Percentiles rank a stretch among this genome's conserved stretches.
phyloP scores from a whole-genome alignment of 2,329 filamentous ascomycete genomes.

The Fusarium mexicanum region DNA sequence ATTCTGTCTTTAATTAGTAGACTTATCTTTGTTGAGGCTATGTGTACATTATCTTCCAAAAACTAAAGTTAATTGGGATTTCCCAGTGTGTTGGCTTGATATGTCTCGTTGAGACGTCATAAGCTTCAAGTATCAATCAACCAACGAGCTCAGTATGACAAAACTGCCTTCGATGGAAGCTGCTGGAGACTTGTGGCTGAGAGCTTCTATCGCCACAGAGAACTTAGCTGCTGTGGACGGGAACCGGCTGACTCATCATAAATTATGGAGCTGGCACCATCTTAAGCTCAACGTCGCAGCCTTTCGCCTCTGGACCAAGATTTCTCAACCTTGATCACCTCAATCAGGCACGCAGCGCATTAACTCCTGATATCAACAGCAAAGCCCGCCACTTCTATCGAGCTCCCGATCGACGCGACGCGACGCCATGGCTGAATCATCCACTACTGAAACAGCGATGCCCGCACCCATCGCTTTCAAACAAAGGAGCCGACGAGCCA shows the following conservation, averaged over 20 bases:
- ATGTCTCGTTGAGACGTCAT: too few relatives aligned
- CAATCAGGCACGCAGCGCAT: not conserved
- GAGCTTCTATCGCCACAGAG: not conserved
- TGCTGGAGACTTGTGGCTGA: not conserved
- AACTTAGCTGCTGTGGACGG: accelerated
- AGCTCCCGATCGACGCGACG: not conserved
- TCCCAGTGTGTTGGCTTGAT: too few relatives aligned
- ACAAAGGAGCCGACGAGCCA: not conserved
- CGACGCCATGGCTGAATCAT: not conserved
- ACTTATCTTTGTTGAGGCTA: too few relatives aligned
- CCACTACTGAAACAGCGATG: not conserved
- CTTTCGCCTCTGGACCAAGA: not conserved
- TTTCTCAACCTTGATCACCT: not conserved
- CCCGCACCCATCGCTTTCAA: not conserved
- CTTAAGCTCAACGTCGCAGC: accelerated
- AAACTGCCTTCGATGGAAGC: not conserved
- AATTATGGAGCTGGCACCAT: not conserved
- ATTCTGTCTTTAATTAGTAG: too few relatives aligned
- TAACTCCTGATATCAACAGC: not conserved
- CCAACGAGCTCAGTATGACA: not conserved
- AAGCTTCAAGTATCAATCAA: too few relatives aligned
- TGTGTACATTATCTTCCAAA: too few relatives aligned
- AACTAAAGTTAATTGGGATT: too few relatives aligned
- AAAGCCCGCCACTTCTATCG: not conserved
- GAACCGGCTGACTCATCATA: not conserved